phyloP scores from a whole-genome alignment of 1,284 basidiomycete genomes.

The Wolfiporia cocos region DNA sequence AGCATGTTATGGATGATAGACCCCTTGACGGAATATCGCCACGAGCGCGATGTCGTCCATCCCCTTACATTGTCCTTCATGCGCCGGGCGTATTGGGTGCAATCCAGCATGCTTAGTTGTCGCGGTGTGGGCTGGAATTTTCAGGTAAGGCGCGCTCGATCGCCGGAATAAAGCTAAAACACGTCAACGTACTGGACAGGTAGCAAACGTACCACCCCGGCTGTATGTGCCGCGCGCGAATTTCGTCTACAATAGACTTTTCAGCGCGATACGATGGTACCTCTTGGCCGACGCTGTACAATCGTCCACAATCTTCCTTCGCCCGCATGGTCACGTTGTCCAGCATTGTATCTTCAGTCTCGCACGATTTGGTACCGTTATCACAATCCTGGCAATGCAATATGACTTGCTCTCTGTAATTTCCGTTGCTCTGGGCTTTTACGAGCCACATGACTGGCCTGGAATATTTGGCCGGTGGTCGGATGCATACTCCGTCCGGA shows the following conservation, averaged over 20 bases:
- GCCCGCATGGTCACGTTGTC: conserved; percentile 4
- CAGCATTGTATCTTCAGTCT: conserved; percentile 6
- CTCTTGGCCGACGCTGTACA: conserved; percentile 7
- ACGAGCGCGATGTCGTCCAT: neutral
- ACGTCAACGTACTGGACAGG: neutral
- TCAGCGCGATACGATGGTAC: neutral
- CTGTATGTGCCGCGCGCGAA: neutral
- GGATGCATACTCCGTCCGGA: conserved; percentile 29
- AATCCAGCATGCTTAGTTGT: neutral
- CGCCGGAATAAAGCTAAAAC: neutral
- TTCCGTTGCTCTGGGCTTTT: conserved; percentile 18
- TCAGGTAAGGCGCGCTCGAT: neutral
- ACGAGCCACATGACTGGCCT: conserved; percentile 27
- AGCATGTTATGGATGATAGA: neutral
- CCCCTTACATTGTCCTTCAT: neutral
- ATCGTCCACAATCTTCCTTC: conserved; percentile 1
- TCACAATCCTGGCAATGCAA: conserved; percentile 16
- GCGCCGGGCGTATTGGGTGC: neutral
- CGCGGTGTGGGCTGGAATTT: conserved; percentile 2
- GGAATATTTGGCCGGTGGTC: conserved; percentile 25
- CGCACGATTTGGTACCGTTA: conserved; percentile 9
- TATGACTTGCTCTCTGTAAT: conserved; percentile 16
- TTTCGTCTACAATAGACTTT: neutral
- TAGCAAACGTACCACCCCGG: neutral
- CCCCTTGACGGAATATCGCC: conserved; percentile 1